Evolutionary conservation across 768 basidiomycete species (phyloP).

Genomic region (Baorangia bicolor): DNA sequence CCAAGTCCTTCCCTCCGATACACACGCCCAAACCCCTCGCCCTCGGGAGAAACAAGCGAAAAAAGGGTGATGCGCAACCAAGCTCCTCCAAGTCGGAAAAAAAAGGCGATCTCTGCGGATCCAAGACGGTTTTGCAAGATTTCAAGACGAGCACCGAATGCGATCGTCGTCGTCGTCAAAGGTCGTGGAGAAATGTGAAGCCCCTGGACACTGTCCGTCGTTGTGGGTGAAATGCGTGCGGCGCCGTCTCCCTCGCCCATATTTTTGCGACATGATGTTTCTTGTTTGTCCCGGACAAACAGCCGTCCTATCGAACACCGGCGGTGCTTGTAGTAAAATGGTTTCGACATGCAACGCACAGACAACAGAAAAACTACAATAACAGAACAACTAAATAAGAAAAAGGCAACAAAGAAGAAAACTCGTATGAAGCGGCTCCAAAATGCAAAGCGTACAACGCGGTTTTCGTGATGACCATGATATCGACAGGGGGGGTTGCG

Average conservation of each 20-base stretch:
- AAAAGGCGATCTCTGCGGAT: constrained; percentile 61
- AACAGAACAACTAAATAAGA: background rate
- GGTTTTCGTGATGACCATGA: constrained; percentile 4
- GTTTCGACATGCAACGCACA: background rate
- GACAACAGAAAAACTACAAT: constrained; percentile 4
- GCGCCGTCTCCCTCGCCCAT: constrained; percentile 23
- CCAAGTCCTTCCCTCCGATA: background rate
- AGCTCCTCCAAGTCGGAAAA: background rate
- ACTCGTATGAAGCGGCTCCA: background rate
- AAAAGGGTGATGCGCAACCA: background rate
- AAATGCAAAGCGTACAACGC: constrained; percentile 11
- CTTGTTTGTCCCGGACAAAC: constrained; percentile 35
- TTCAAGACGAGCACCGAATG: constrained; percentile 44
- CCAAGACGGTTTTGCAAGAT: constrained; percentile 59
- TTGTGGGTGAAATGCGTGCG: constrained; percentile 26
- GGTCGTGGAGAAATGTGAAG: background rate
- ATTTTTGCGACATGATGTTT: constrained; percentile 38
- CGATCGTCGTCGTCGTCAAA: background rate
- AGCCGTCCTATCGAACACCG: constrained; percentile 16
- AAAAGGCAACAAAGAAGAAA: background rate
- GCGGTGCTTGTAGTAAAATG: background rate
- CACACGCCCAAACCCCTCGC: background rate
- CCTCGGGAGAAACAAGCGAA: background rate
- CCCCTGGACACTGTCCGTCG: constrained; percentile 18
- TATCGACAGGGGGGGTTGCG: constrained; percentile 3